Conservation (phyloP, 176 grass and related monocot species). For the Typha latifolia region DNA sequence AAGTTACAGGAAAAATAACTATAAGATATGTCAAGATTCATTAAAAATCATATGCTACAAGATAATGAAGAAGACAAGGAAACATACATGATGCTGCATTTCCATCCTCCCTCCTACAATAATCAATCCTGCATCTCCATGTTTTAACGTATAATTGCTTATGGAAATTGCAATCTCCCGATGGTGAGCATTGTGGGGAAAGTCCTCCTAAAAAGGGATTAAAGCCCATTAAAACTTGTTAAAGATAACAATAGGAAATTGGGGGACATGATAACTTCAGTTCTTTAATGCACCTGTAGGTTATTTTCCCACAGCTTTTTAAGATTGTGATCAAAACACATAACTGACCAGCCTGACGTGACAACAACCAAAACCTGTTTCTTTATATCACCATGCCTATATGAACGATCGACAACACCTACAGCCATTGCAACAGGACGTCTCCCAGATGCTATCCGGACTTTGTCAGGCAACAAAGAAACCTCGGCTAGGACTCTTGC, state of each 20-base stretch:
- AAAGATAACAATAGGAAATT: no score
- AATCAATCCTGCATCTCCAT: constrained; percentile 78
- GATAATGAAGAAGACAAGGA: background rate
- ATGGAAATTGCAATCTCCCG: constrained; percentile 74
- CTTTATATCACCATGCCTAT: constrained; percentile 26
- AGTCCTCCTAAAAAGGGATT: constrained; percentile 37
- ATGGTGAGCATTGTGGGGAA: constrained; percentile 73
- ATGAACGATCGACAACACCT: constrained; percentile 70
- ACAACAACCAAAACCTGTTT: constrained; percentile 91
- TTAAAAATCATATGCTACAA: background rate
- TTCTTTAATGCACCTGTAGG: constrained; percentile 35
- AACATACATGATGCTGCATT: constrained; percentile 78
- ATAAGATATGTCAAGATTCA: background rate
- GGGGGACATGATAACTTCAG: no score
- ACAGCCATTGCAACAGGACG: constrained; percentile 74
- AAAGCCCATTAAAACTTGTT: background rate
- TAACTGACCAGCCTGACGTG: constrained; percentile 86
- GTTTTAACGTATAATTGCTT: constrained; percentile 85
- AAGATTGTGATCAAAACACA: constrained; percentile 99
- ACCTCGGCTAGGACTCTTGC: constrained; percentile 70
- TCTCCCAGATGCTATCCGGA: constrained; percentile 61
- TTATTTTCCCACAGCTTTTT: constrained; percentile 93
- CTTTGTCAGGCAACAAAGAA: constrained; percentile 66
- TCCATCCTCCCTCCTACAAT: constrained; percentile 90
- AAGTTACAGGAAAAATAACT: background rate